phyloP scores from a whole-genome alignment of 805 yeast species.

The Metschnikowia gelsemii region DNA sequence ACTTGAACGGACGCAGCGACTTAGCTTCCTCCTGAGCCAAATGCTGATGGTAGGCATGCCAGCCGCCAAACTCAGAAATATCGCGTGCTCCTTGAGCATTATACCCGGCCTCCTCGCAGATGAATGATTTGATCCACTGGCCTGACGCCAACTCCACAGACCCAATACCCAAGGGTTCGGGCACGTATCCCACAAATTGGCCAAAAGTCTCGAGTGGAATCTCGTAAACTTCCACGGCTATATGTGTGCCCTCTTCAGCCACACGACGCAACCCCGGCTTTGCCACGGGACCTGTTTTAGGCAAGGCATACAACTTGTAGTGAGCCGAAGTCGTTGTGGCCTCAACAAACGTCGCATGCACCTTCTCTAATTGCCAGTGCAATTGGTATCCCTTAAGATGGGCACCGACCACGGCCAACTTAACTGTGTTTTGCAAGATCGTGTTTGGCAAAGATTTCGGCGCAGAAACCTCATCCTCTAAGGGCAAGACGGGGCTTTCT shows the following conservation, averaged over 20 bases:
- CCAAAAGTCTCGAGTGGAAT: conserved; percentile 80
- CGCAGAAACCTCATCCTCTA: conserved; percentile 46
- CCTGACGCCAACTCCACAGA: conserved; percentile 82
- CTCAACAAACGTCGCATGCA: conserved; percentile 67
- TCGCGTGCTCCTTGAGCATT: conserved; percentile 68
- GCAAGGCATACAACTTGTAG: conserved; percentile 80
- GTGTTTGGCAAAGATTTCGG: conserved; percentile 19
- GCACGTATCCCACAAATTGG: conserved; percentile 80
- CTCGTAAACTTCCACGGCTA: conserved; percentile 79
- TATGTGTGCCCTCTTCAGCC: conserved; percentile 50
- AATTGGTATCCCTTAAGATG: conserved; percentile 85
- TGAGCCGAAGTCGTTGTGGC: conserved; percentile 67
- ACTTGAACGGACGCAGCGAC: conserved; percentile 60
- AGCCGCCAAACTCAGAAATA: conserved; percentile 85
- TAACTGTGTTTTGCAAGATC: conserved; percentile 34
- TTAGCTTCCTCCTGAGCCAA: conserved; percentile 28
- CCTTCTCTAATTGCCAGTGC: conserved; percentile 91
- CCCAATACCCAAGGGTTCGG: conserved; percentile 94
- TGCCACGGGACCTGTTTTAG: conserved; percentile 73
- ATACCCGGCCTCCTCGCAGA: conserved; percentile 91
- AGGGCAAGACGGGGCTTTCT: conserved; percentile 32
- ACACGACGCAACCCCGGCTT: conserved; percentile 90
- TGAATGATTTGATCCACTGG: conserved; percentile 85
- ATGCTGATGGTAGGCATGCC: conserved; percentile 63
- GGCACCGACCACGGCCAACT: conserved; percentile 95